Evolutionary conservation across 2,329 filamentous ascomycete species (phyloP).

Genomic region (Thielaviopsis populi): DNA sequence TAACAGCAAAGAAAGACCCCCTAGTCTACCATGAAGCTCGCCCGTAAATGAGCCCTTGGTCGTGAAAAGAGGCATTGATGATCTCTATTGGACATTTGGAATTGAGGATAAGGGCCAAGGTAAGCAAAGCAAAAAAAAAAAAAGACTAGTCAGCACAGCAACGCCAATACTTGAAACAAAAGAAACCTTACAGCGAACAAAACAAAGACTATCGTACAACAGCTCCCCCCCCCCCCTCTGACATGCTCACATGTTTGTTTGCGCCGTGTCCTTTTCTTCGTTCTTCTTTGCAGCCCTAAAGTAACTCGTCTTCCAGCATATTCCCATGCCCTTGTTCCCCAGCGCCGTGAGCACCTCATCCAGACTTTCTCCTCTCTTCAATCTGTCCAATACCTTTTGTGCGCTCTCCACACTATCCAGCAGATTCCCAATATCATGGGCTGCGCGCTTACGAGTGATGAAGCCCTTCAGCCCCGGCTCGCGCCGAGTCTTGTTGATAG

Average conservation of each 20-base stretch:
- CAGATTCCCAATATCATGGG: conserved; percentile 25
- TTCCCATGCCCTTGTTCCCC: not conserved
- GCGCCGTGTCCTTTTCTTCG: not conserved
- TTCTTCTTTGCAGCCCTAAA: conserved; percentile 5
- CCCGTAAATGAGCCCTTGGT: too few relatives aligned
- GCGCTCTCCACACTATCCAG: conserved; percentile 37
- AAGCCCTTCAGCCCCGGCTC: conserved; percentile 21
- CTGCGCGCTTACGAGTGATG: conserved; percentile 24
- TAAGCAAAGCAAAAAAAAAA: too few relatives aligned
- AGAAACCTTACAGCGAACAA: not conserved
- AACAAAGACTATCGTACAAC: not conserved
- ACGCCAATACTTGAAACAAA: not conserved
- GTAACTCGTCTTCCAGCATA: conserved; percentile 15
- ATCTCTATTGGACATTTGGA: too few relatives aligned
- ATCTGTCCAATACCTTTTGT: conserved; percentile 30
- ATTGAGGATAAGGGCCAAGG: too few relatives aligned
- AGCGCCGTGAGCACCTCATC: conserved; percentile 19
- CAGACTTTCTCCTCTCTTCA: conserved; percentile 29
- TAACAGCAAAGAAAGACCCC: too few relatives aligned
- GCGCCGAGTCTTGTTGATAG: conserved; percentile 26
- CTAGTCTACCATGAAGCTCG: too few relatives aligned
- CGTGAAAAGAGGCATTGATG: too few relatives aligned
- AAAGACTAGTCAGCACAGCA: not conserved
- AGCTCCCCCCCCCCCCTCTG: too few relatives aligned
- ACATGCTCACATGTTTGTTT: not conserved